Evolutionary conservation across 208 protist species (phyloP), one percentile per base, ranked within the genome.

Genomic region (Novymonas esmeraldas): DNA sequence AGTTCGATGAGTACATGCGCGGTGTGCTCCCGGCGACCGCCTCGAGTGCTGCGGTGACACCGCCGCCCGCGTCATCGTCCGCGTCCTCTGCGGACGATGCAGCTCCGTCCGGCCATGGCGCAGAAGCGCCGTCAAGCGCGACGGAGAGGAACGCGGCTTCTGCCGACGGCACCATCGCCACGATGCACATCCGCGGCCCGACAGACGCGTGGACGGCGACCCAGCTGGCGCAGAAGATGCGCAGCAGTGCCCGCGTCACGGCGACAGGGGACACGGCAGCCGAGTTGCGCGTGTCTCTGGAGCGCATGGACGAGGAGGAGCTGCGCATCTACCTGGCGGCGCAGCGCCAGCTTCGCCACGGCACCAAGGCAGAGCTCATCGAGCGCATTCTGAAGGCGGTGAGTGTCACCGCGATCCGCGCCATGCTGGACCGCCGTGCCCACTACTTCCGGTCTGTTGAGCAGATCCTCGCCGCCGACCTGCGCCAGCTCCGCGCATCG

Each of bases 361-460:
- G 92, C n/a, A 79, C 49, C 16, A 90, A 92, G 38, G 69, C 48
- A 22, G 68, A 83, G 57, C 81, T 97, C 31, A 70, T 97, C 14
- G 63, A 82, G 24, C 92, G 92, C 3, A 64, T 97, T 7, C 42
- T 97, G 45, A 50, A 81, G 6, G 79, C 50, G 2, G 85, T 95
- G 36, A 65, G 63, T 20, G 88, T 81, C 49, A 36, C 51, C 38
- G 71, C 68, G 14, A 93, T 95, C 55, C 81, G 79, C 6, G 84
- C 73, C 31, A 97, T 97, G 92, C 76, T 97, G 36, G 66, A 33
- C 4, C 82, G 92, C 6, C 92, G 92, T 3, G 54, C 56, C 16
- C 82, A 94, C 77, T 97, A 95, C 73, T 97, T 97, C 58, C 82
- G 80, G 7, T 94, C 92, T 0, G 92, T 96, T 18, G 86, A 84